Evolutionary conservation across 257 asterid species (phyloP).

Genomic region (Primulina eburnea): DNA sequence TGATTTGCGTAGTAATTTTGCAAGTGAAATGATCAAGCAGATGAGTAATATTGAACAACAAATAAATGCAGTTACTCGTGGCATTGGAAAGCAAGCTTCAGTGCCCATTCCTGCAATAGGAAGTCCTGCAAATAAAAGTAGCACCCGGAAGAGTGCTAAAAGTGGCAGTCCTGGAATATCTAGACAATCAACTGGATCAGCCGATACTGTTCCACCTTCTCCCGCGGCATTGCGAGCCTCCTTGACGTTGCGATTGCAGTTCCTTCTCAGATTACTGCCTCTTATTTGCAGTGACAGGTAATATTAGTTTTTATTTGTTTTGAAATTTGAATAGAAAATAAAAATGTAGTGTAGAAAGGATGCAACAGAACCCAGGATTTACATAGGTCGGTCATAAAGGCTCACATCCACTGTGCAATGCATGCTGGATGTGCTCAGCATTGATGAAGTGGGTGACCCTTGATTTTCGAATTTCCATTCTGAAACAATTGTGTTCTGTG

Average conservation of each 20-base stretch:
- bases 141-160: conserved; percentile 67
- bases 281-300: conserved; percentile 87
- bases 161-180: conserved; percentile 72
- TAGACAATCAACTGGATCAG: conserved; percentile 56
- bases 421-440: not conserved
- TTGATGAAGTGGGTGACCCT: not conserved
- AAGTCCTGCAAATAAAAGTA: conserved; percentile 67
- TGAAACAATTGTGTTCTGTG: not conserved
- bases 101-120: conserved; percentile 55
- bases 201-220: conserved; percentile 80
- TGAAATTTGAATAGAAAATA: not conserved
- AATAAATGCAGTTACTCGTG: conserved; percentile 77
- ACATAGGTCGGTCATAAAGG: not conserved
- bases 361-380: not conserved
- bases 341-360: not conserved
- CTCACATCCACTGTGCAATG: not conserved
- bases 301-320: conserved; percentile 6
- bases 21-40: conserved; percentile 95
- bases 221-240: conserved; percentile 92
- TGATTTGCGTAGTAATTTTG: conserved; percentile 73
- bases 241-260: conserved; percentile 85
- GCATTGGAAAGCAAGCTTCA: conserved; percentile 58
- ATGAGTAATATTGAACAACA: conserved; percentile 87
- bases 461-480: not conserved
- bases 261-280: conserved; percentile 85